Evolutionary conservation across 106 monocot species (phyloP), one percentile per base, ranked within the genome.

Genomic region (Acanthochlamys bracteata): DNA sequence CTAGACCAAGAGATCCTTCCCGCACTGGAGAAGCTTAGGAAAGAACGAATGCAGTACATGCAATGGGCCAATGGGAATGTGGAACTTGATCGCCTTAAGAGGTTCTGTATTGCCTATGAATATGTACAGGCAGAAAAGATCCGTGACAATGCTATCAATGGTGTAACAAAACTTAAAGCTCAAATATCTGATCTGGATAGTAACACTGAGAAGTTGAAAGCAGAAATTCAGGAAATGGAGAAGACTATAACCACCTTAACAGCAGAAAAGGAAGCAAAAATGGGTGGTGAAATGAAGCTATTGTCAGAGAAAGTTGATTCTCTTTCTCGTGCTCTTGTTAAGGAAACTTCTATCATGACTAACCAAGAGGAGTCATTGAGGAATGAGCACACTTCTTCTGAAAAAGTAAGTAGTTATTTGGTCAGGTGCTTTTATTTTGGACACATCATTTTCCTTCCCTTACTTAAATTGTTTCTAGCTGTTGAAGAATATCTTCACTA

Each of bases 1-100:
- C 88, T 96, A 39, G 90, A 91, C 69, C 84, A 91, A 26, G 91
- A 96, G 65, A 96, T 96, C 58, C 83, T 96, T 66, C 96, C 96
- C 53, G 84, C 91, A 55, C 64, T 96, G n/a, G 91, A 85, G 55
- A 96, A 88, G 55, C 85, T 96, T 45, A 88, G 96, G 68, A 96
- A 91, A 64, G 90, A 96, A 67, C 75, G 80, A 57, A 78, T 63
- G 67, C 96, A 96, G 26, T 96, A 96, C 70, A 83, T 96, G 79
- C 87, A 88, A 52, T 96, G 96, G 96, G 83, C 80, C 19, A 96
- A 85, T 82, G 91, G 82, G 20, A 91, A 91, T 73, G 83, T 84
- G 65, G 88, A 96, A 70, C 24, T 96, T 41, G 96, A 91, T 56
- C 52, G 85, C 20, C 80, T 96, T 25, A 88, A 73, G 62, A 80